phyloP scores from a whole-genome alignment of 1,139 yeast genomes.

The Pichia cactophila region DNA sequence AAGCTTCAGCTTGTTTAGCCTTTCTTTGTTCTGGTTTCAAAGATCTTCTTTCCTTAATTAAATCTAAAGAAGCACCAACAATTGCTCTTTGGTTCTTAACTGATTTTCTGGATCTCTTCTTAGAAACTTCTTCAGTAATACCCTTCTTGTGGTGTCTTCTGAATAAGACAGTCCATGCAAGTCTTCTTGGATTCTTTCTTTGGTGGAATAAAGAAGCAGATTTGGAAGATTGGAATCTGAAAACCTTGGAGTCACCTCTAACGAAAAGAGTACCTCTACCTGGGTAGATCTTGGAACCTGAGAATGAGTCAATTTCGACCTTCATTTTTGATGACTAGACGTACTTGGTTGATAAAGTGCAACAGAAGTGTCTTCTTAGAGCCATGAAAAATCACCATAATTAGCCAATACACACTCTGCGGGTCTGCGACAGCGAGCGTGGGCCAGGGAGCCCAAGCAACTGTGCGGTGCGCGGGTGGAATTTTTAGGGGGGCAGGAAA shows the following conservation, averaged over 20 bases:
- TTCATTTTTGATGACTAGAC: constrained; percentile 50
- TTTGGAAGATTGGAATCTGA: constrained; percentile 99
- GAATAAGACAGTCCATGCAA: constrained; percentile 98
- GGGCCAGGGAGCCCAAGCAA: not conserved
- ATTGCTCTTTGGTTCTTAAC: constrained; percentile 98
- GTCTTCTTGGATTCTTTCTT: constrained; percentile 99
- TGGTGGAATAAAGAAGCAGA: constrained; percentile 97
- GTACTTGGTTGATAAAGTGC: constrained; percentile 4
- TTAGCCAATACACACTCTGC: not conserved
- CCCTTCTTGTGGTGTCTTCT: constrained; percentile 99
- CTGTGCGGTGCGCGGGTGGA: constrained; percentile 1
- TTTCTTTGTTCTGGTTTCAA: constrained; percentile 96
- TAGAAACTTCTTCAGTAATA: constrained; percentile 94
- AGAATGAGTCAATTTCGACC: constrained; percentile 99
- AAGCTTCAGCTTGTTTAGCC: constrained; percentile 92
- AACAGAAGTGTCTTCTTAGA: not conserved
- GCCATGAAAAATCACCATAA: not conserved
- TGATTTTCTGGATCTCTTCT: constrained; percentile 96
- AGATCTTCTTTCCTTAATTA: constrained; percentile 96
- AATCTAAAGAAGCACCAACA: constrained; percentile 98
- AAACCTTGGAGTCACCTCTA: constrained; percentile 99
- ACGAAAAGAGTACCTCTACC: constrained; percentile 99
- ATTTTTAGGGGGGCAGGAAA: too few relatives aligned
- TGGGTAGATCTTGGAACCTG: constrained; percentile 99
- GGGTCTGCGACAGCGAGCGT: not conserved